Conservation (phyloP, 2,329 filamentous ascomycete species). For the Sarocladiaceae sp. region DNA sequence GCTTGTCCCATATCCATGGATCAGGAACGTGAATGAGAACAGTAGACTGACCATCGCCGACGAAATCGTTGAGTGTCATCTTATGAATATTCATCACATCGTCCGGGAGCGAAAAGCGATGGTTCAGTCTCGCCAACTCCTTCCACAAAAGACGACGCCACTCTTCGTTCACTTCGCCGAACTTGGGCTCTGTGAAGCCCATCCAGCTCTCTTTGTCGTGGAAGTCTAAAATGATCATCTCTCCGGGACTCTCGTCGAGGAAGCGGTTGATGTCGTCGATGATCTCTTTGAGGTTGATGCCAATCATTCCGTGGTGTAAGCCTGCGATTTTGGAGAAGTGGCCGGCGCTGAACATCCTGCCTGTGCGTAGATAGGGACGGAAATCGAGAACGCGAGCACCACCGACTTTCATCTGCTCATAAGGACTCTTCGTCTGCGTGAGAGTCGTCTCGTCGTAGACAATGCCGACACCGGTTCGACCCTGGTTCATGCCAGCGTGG, state of each 20-base stretch:
- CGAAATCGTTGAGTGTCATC: constrained; percentile 21
- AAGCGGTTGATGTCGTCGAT: constrained; percentile 24
- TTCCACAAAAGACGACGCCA: constrained; percentile 16
- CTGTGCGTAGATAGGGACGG: constrained; percentile 14
- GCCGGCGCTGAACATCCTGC: constrained; percentile 14
- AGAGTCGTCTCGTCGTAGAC: constrained; percentile 13
- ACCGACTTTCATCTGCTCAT: constrained; percentile 21
- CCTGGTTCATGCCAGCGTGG: constrained; percentile 23
- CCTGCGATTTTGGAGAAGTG: constrained; percentile 16
- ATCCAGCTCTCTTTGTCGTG: constrained; percentile 14
- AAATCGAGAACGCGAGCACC: constrained; percentile 27
- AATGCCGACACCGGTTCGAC: constrained; percentile 10
- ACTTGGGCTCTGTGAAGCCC: not conserved
- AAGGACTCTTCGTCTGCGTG: constrained; percentile 21
- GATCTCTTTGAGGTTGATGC: constrained; percentile 23
- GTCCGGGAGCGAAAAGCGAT: constrained; percentile 17
- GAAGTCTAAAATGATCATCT: constrained; percentile 29
- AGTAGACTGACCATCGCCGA: constrained; percentile 18
- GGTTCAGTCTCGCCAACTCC: constrained; percentile 17
- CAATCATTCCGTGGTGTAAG: constrained; percentile 20
- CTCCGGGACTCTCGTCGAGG: constrained; percentile 23
- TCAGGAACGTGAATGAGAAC: constrained; percentile 25
- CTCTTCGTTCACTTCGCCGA: not conserved
- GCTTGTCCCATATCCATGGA: constrained; percentile 15
- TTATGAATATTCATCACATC: constrained; percentile 20